Evolutionary conservation across 2,329 filamentous ascomycete species (phyloP).

Genomic region (Calonectria crousiana): DNA sequence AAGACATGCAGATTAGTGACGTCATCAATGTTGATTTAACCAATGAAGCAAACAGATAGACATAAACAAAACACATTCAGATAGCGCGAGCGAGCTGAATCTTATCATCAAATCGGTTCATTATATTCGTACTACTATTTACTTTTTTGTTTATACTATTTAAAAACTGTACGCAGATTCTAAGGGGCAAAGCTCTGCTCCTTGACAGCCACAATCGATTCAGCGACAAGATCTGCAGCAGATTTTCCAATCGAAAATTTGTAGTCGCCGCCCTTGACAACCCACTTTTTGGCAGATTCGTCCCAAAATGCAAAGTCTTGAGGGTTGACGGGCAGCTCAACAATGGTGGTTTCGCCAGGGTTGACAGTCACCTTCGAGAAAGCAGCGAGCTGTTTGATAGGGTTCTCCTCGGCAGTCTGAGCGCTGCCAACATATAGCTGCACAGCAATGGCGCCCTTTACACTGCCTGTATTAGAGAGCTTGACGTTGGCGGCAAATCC

Average conservation of each 20-base stretch:
- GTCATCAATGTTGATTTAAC: neutral
- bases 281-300: constrained; percentile 43
- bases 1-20: neutral
- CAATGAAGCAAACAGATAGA: neutral
- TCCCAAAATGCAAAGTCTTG: constrained; percentile 47
- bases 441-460: constrained; percentile 64
- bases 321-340: constrained; percentile 37
- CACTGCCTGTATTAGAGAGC: constrained; percentile 69
- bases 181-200: constrained; percentile 37
- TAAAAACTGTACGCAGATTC: neutral
- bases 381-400: constrained; percentile 73
- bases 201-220: constrained; percentile 34
- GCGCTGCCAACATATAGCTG: constrained; percentile 62
- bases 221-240: constrained; percentile 40
- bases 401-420: constrained; percentile 34
- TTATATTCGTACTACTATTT: neutral
- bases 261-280: constrained; percentile 44
- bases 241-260: constrained; percentile 45
- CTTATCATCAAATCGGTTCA: neutral
- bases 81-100: neutral
- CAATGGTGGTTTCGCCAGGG: constrained; percentile 41
- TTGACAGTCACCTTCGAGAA: constrained; percentile 69
- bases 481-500: constrained; percentile 59
- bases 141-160: neutral
- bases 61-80: neutral